phyloP scores from a whole-genome alignment of 1,139 yeast genomes.

The Suhomyces guaymorum region DNA sequence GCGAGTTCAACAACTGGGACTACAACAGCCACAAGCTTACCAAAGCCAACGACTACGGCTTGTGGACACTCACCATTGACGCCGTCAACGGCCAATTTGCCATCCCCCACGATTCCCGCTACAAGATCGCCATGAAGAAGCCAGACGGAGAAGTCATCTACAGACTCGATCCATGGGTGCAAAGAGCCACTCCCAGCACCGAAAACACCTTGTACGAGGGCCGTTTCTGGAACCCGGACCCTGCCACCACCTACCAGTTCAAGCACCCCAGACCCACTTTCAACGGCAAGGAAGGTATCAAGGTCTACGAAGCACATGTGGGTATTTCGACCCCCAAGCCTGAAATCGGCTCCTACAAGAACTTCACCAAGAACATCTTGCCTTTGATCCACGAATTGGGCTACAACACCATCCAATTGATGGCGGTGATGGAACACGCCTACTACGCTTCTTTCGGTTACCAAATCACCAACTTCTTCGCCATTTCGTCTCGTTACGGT shows the following conservation, averaged over 20 bases:
- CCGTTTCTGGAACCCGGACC: slow-evolving; percentile 84
- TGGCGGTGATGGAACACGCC: slow-evolving; percentile 99
- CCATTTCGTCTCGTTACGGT: slow-evolving; percentile 85
- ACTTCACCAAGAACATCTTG: slow-evolving; percentile 74
- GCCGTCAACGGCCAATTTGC: slow-evolving; percentile 59
- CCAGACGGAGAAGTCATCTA: slow-evolving; percentile 72
- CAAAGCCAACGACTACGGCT: slow-evolving; percentile 61
- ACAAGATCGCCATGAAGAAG: slow-evolving; percentile 68
- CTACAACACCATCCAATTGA: slow-evolving; percentile 88
- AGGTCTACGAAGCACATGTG: slow-evolving; percentile 93
- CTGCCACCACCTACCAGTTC: slow-evolving; percentile 52
- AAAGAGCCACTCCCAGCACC: slow-evolving; percentile 73
- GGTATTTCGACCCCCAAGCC: slow-evolving; percentile 95
- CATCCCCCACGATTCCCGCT: slow-evolving; percentile 77
- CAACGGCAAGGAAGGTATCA: slow-evolving; percentile 47
- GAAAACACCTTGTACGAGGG: slow-evolving; percentile 64
- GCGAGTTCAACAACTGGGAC: slow-evolving; percentile 90
- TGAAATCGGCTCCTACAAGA: slow-evolving; percentile 77
- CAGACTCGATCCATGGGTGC: slow-evolving; percentile 87
- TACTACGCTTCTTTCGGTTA: slow-evolving; percentile 97
- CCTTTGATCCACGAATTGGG: slow-evolving; percentile 87
- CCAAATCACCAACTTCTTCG: slow-evolving; percentile 91
- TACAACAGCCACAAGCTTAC: slow-evolving; percentile 55
- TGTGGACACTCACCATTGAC: slow-evolving; percentile 61
- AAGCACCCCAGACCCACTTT: slow-evolving; percentile 62